Percentiles rank a stretch among this genome's conserved stretches.
phyloP scores from a whole-genome alignment of 805 yeast species.

The Starmerella bombicola region DNA sequence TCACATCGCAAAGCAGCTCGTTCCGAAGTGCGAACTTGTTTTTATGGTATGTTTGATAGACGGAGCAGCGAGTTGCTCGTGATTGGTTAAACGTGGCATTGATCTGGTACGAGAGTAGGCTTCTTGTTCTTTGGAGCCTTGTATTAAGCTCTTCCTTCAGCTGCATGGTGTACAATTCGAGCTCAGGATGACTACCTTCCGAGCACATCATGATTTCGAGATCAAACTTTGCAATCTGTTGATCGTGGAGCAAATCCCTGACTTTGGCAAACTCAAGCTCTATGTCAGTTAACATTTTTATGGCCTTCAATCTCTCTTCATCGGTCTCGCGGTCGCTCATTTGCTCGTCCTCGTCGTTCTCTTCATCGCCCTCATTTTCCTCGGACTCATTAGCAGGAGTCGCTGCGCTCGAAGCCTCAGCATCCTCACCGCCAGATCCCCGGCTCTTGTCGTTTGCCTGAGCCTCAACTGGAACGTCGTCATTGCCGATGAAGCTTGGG shows the following conservation, averaged over 20 bases:
- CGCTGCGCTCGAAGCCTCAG: neutral
- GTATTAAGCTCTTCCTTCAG: constrained; percentile 65
- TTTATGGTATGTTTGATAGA: constrained; percentile 74
- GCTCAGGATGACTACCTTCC: constrained; percentile 85
- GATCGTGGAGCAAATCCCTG: constrained; percentile 74
- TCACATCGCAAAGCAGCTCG: constrained; percentile 54
- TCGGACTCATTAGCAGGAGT: neutral
- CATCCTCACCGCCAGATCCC: neutral
- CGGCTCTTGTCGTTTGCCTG: neutral
- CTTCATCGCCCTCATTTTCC: constrained; percentile 4
- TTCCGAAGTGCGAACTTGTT: constrained; percentile 54
- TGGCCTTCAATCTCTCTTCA: constrained; percentile 45
- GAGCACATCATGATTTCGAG: constrained; percentile 78
- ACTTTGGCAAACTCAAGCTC: constrained; percentile 78
- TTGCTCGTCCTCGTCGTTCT: neutral
- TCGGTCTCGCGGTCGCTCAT: constrained; percentile 27
- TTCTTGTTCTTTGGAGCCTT: constrained; percentile 42
- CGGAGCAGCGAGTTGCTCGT: constrained; percentile 58
- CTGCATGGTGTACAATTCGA: constrained; percentile 55
- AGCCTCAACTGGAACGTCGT: neutral
- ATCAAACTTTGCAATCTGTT: constrained; percentile 61
- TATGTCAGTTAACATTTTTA: constrained; percentile 61
- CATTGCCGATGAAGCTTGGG: neutral
- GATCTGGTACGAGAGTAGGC: constrained; percentile 50
- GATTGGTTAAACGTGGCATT: constrained; percentile 73